These are phyloP conservation scores for Fusarium sp. DNA, from an alignment of 2,329 filamentous ascomycete genomes.

Conservation along the genomic window DNA sequence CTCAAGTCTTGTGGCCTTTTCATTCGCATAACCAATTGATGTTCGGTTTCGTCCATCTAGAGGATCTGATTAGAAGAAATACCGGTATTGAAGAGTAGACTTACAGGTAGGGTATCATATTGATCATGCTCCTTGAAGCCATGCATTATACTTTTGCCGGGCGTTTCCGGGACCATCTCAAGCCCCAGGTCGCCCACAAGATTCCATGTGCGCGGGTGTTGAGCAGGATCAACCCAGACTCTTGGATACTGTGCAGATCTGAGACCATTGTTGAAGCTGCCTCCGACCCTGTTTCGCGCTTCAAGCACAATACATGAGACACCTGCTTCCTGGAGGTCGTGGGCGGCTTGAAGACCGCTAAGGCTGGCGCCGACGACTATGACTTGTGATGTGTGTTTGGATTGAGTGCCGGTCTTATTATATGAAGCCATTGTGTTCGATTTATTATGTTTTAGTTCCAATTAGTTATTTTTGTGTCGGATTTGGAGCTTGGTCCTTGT, in stretches of 20 bases:
- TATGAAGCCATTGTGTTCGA: not conserved
- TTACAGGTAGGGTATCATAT: not conserved
- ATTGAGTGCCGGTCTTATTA: accelerated
- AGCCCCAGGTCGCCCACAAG: not conserved
- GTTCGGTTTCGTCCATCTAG: not conserved
- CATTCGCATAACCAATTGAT: not conserved
- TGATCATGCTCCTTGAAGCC: not conserved
- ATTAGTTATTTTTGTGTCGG: not conserved
- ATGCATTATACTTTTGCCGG: not conserved
- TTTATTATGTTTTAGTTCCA: not conserved
- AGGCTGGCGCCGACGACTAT: not conserved
- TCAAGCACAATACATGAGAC: not conserved
- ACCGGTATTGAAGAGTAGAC: not conserved
- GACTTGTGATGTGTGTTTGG: not conserved
- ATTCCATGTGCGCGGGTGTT: not conserved
- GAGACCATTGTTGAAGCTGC: not conserved
- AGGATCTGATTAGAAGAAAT: not conserved
- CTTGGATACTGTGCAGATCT: not conserved
- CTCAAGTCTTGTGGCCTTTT: not conserved
- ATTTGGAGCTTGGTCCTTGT: not conserved
- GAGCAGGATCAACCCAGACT: not conserved
- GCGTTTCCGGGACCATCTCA: not conserved
- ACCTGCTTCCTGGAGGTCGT: not conserved
- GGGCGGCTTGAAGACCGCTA: not conserved
- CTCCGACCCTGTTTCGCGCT: not conserved